Conservation (phyloP, 495 filamentous ascomycete genomes). For the Tuber aestivum region DNA sequence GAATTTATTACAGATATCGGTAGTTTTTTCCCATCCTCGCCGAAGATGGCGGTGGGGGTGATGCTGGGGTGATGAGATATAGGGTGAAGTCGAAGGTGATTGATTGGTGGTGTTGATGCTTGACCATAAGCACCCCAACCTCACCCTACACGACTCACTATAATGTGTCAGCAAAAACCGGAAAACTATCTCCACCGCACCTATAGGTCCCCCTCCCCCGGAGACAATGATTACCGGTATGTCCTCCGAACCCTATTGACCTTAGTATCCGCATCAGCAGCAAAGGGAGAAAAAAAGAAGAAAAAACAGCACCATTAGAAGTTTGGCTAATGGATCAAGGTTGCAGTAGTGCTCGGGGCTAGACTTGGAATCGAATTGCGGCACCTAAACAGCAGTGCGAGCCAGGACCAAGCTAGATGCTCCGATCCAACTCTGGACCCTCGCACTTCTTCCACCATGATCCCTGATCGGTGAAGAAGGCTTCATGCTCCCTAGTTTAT, state of each 20-base stretch:
- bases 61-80: constrained; percentile 20
- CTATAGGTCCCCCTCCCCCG: too few species aligned
- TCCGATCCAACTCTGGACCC: not conserved
- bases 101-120: constrained; percentile 1
- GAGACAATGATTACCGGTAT: too few species aligned
- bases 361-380: not conserved
- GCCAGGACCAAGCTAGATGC: not conserved
- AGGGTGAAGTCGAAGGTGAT: not conserved
- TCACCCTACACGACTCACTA: not conserved
- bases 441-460: not conserved
- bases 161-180: too few species aligned
- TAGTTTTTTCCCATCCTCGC: not conserved
- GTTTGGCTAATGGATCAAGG: not conserved
- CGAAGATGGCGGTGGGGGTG: too few species aligned
- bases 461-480: not conserved
- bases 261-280: too few species aligned
- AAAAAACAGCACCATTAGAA: not conserved
- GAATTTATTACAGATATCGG: not conserved
- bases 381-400: not conserved
- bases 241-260: too few species aligned
- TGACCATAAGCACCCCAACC: not conserved
- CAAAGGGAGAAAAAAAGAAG: too few species aligned
- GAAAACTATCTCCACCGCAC: too few species aligned
- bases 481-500: not conserved
- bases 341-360: not conserved